phyloP scores from a whole-genome alignment of 2,329 filamentous ascomycete genomes.

The Penicillium expansum region DNA sequence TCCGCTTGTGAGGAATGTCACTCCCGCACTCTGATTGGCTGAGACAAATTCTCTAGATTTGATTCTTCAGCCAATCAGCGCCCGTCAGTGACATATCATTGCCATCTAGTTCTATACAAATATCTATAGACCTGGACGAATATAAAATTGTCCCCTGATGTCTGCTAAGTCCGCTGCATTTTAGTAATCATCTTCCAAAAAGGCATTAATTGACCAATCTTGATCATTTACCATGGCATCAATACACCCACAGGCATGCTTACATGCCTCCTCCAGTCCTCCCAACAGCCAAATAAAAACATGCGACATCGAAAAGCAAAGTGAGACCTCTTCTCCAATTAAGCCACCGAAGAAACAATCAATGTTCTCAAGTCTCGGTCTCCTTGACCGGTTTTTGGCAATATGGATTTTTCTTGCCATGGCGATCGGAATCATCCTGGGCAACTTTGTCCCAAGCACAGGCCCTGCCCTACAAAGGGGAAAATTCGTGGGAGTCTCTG shows the following conservation, averaged over 20 bases:
- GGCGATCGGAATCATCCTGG: slow-evolving; percentile 69
- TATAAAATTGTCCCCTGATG: background rate
- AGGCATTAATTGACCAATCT: too few relatives aligned
- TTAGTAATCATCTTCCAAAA: too few relatives aligned
- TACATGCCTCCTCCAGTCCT: background rate
- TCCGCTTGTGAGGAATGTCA: slow-evolving; percentile 6
- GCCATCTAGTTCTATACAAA: background rate
- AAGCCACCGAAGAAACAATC: slow-evolving; percentile 19
- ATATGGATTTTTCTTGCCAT: slow-evolving; percentile 78
- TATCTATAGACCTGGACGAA: background rate
- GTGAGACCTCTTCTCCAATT: background rate
- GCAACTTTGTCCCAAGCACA: slow-evolving; percentile 67
- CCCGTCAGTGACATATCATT: slow-evolving; percentile 6
- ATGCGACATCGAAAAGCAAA: slow-evolving; percentile 6
- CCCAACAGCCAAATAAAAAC: background rate
- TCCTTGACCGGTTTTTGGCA: slow-evolving; percentile 63
- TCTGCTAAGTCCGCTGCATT: background rate
- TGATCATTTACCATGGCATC: background rate
- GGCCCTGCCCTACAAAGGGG: slow-evolving; percentile 65
- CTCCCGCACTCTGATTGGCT: slow-evolving; percentile 4
- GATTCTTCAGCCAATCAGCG: slow-evolving; percentile 13
- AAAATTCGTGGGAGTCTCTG: slow-evolving; percentile 67
- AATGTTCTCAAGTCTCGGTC: slow-evolving; percentile 51
- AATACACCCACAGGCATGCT: background rate
- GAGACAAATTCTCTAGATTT: background rate